Conservation (phyloP, 805 yeast species). For the Sugiyamaella americana region DNA sequence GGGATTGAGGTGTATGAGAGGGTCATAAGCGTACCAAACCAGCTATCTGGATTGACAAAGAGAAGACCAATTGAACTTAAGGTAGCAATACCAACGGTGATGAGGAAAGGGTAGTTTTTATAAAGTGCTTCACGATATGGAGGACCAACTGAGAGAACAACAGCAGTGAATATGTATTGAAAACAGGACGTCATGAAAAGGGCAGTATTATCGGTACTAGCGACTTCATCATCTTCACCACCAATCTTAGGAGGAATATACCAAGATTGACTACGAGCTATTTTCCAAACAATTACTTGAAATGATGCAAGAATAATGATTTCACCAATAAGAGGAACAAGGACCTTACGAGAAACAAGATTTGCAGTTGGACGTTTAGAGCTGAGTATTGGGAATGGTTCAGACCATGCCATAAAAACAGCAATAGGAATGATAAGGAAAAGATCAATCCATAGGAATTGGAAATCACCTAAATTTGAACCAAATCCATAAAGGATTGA, state of each 20-base stretch:
- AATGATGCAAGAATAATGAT: slow-evolving; percentile 57
- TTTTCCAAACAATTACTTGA: slow-evolving; percentile 64
- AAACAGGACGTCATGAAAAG: slow-evolving; percentile 75
- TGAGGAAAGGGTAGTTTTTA: slow-evolving; percentile 61
- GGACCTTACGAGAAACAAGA: slow-evolving; percentile 79
- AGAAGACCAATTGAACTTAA: slow-evolving; percentile 50
- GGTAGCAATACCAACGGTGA: slow-evolving; percentile 49
- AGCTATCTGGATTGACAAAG: slow-evolving; percentile 44
- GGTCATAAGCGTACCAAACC: slow-evolving; percentile 67
- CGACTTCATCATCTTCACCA: slow-evolving; percentile 69
- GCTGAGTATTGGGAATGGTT: slow-evolving; percentile 55
- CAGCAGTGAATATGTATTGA: slow-evolving; percentile 81
- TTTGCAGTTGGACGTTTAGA: slow-evolving; percentile 89
- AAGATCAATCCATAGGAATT: slow-evolving; percentile 88
- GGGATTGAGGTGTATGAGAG: slow-evolving; percentile 51
- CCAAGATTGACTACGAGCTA: slow-evolving; percentile 58
- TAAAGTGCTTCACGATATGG: slow-evolving; percentile 80
- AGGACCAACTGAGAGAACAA: slow-evolving; percentile 83
- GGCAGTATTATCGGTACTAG: slow-evolving; percentile 84
- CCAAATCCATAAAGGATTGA: slow-evolving; percentile 81
- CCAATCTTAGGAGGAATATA: slow-evolving; percentile 76
- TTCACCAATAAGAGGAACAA: slow-evolving; percentile 76
- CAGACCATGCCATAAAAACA: slow-evolving; percentile 94
- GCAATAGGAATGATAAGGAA: slow-evolving; percentile 90
- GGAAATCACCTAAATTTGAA: slow-evolving; percentile 92